Evolutionary conservation across 495 filamentous ascomycete species (phyloP), one percentile per base, ranked within the genome.

Genomic region (Penicillium angulare): DNA sequence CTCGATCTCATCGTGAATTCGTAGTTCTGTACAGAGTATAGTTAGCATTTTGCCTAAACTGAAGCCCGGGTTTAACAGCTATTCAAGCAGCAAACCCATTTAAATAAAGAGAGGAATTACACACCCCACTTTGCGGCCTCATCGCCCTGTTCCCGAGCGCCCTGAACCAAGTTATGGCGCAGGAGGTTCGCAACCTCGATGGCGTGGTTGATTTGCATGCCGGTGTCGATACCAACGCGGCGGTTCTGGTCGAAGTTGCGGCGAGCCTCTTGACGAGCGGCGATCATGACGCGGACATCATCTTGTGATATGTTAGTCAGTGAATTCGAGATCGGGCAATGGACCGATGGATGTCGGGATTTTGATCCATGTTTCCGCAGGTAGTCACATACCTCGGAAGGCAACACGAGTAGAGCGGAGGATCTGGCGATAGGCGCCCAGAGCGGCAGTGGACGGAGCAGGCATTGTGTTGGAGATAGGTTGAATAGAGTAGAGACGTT

Each of bases 1-100:
- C 68, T 97, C 93, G 36, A 88, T 98, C 47, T 92, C 75, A 41
- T 95, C 81, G 66, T 96, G 93, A 60, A 98, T 96, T 13, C 82
- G 76, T 43, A 98, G 74, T 65, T 88, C 91, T 95, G 55, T 38
- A 43, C 16, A 35, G 18, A 23, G 10, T 16, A 22, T 10, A 7
- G 46, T 61, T 47, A 62, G 53, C 27, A 36, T 35, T 36, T 39
- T 24, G 20, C 15, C 7, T 2, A 16, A 36, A 31, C 15, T 4
- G 7, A 6, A 32, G 5, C 5, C 17, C 9, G n/a, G n/a, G n/a
- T n/a, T n/a, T n/a, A n/a, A n/a, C n/a, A n/a, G n/a, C n/a, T n/a
- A n/a, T n/a, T n/a, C n/a, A n/a, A n/a, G n/a, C n/a, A n/a, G n/a
- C n/a, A n/a, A n/a, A n/a, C n/a, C n/a, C n/a, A n/a, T n/a, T n/a